Base-by-base conservation (phyloP, 768 basidiomycete genomes). In the Scleroderma bovista region DNA sequence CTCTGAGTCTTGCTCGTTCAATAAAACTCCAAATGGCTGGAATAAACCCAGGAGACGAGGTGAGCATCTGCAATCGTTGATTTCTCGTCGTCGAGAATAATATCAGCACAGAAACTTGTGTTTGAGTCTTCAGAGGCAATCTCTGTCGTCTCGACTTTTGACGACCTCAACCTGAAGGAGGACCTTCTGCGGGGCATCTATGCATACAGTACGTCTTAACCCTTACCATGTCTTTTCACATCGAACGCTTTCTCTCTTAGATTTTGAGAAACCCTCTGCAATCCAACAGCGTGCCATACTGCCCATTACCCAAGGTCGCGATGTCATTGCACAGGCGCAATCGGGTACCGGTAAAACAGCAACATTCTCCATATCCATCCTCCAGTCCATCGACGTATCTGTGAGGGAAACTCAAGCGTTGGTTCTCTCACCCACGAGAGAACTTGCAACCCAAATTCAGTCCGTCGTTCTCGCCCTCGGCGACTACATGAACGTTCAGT, bases 301-400 rank as follows among this genome's bases (percentile, higher is more conserved):
- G 51, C 95, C 95, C 46, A 95, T 99, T 65, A 90, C 84, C 44
- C 88, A 91, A 74, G 91, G 91, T 24, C 85, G 94, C 57, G 95
- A 98, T 78, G 95, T 97, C 53, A 97, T 99, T 67, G 95, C 95
- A 32, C 95, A 97, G 75, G 95, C 95, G 38, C 95, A 98, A 74
- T 96, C 94, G 31, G 95, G 95, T 67, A 97, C 95, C 33, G 95
- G 95, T 79, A 99, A 98, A 90, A 99, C 95, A 10, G 95, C 95
- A 6, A 96, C 95, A 17, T 97, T 97, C 74, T 94, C 93, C 58
- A 96, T 99, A 67, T 89, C 94, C 58, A 92, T 96, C 68, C 84
- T 99, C 47, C 95, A 99, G 68, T 92, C 91, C 56, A 96, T 99
- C 81, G 95, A 99, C 69, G 83, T 90, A 38, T 86, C 88, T 34